Conservation (phyloP, 73 alveolate species). For the Blepharisma stoltei region DNA sequence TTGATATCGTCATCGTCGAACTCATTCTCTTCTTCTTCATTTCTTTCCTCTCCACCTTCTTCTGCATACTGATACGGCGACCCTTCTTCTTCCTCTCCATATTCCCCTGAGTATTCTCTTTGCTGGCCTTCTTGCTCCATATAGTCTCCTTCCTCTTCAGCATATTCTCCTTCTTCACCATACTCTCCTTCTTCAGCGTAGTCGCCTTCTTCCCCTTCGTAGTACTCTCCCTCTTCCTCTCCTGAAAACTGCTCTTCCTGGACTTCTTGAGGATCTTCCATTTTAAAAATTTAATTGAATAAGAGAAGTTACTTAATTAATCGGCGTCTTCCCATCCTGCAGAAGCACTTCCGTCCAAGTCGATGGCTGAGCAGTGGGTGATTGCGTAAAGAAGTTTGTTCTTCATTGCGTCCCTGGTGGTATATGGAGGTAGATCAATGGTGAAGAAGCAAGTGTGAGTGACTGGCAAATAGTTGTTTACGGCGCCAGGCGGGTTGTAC, state of each 20-base stretch:
- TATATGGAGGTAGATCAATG: conserved; percentile 71
- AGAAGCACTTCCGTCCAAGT: conserved; percentile 68
- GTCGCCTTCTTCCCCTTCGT: conserved; percentile 40
- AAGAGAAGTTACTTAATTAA: conserved; percentile 34
- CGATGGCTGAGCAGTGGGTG: conserved; percentile 86
- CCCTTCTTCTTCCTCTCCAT: conserved; percentile 37
- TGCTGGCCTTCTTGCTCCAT: conserved; percentile 31
- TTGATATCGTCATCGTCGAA: conserved; percentile 38
- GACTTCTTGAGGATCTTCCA: background rate
- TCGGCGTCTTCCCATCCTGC: conserved; percentile 79
- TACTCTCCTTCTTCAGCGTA: conserved; percentile 19
- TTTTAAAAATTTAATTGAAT: background rate
- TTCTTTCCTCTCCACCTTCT: conserved; percentile 32
- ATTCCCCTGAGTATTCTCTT: conserved; percentile 24
- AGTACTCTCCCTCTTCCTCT: conserved; percentile 38
- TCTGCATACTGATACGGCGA: background rate
- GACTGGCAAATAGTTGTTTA: conserved; percentile 65
- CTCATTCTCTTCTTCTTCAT: conserved; percentile 33
- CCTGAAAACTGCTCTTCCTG: background rate
- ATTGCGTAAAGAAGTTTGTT: conserved; percentile 76
- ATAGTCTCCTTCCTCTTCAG: background rate
- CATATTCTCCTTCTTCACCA: conserved; percentile 19
- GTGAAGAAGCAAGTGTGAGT: conserved; percentile 84
- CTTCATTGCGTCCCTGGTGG: conserved; percentile 64
- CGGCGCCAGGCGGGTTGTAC: conserved; percentile 55